Percentiles rank a stretch among this genome's conserved stretches.
Conservation (phyloP, 345 rosid genomes). For the Alliaria petiolata region DNA sequence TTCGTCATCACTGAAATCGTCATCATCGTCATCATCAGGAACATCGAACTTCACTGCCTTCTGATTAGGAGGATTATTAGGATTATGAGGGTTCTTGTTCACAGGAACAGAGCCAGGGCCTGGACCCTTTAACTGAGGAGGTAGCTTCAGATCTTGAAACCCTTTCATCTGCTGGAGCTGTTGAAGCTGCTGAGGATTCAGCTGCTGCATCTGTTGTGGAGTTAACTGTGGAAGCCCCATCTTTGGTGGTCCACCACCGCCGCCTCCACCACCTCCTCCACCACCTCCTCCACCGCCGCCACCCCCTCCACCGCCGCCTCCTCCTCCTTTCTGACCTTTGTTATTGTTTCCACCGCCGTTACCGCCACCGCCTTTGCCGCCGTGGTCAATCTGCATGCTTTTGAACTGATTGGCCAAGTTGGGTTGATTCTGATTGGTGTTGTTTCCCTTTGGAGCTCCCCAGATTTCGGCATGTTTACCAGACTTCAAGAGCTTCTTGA, state of each 20-base stretch:
- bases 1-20: conserved; percentile 43
- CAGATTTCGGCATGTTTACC: conserved; percentile 93
- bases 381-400: conserved; percentile 68
- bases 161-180: conserved; percentile 61
- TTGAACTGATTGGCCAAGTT: conserved; percentile 59
- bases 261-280: background rate
- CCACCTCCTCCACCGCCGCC: background rate
- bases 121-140: conserved; percentile 59
- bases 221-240: conserved; percentile 30
- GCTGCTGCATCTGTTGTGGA: conserved; percentile 51
- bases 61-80: conserved; percentile 40
- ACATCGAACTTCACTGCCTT: conserved; percentile 46
- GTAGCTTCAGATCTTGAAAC: conserved; percentile 63
- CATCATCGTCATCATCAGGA: conserved; percentile 49
- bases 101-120: conserved; percentile 19
- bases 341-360: conserved; percentile 30
- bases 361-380: conserved; percentile 47
- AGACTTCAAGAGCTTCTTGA: conserved; percentile 83
- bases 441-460: conserved; percentile 57
- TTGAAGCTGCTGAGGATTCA: conserved; percentile 49
- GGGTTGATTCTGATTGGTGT: conserved; percentile 40
- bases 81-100: conserved; percentile 21
- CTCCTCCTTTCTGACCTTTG: conserved; percentile 46
- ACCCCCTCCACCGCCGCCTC: conserved; percentile 2
- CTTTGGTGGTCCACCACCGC: conserved; percentile 29